Base-by-base conservation (phyloP, 345 rosid species). In the Physaria fendleri region DNA sequence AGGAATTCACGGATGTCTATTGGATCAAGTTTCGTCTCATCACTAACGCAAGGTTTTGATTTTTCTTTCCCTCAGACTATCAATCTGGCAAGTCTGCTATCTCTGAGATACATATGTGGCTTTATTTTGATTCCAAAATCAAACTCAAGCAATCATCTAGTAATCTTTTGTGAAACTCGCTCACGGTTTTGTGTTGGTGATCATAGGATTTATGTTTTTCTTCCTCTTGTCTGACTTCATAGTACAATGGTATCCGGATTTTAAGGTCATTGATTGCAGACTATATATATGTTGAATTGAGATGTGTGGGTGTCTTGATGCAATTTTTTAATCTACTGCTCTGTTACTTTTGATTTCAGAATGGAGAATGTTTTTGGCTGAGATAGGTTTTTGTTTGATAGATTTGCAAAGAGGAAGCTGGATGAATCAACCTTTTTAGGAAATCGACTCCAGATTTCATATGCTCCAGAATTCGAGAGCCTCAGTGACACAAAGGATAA, bases 391-490 rank as follows among this genome's bases (percentile, higher is more conserved):
- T 27, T 27, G 33, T 13, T 9, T 23, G 21, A 52, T 66, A 85
- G 99, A 79, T 87, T 87, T 81, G 97, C 97, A 0, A 93, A 89
- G 73, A 80, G 85, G 75, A 93, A 85, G 60, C 59, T 93, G 80
- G 99, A 93, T 42, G 94, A 83, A 74, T 82, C 66, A 64, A 79
- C 64, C 20, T 93, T 89, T 74, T 66, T 87, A 50, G 95, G 96
- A 59, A 83, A 87, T 49, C 73, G 69, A 39, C 72, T 93, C 53
- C 82, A 83, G 59, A 81, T 93, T 47, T 76, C 83, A 0, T 87
- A 87, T 81, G 97, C 95, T 65, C 78, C 94, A 20, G 81, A 85
- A 5, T 93, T 81, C 50, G 97, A 93, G 73, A 82, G 74, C 55
- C 60, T 85, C 2, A 37, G 51, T 28, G 99, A 89, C 71, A 83